phyloP scores from a whole-genome alignment of 176 grass and related monocot species.

The Juncus inflexus region DNA sequence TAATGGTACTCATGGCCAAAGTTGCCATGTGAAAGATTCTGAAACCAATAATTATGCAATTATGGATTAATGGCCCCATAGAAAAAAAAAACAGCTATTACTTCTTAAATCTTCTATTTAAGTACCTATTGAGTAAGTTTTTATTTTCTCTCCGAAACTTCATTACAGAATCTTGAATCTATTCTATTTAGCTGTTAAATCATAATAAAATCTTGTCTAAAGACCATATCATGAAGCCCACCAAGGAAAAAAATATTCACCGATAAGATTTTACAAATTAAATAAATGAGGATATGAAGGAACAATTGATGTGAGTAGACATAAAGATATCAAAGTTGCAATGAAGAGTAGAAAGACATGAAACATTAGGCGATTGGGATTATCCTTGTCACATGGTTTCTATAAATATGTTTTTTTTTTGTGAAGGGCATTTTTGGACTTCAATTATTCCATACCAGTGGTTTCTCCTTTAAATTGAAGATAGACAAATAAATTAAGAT shows the following conservation, averaged over 20 bases:
- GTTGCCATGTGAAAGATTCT: slow-evolving; percentile 19
- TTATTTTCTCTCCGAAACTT: too few species aligned
- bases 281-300: neutral
- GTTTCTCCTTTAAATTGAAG: too few species aligned
- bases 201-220: neutral
- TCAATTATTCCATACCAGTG: too few species aligned
- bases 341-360: too few species aligned
- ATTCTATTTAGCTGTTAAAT: too few species aligned
- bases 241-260: neutral
- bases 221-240: neutral
- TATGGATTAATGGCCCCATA: neutral
- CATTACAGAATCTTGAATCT: neutral
- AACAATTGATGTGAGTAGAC: neutral
- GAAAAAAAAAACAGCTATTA: neutral
- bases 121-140: neutral
- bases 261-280: neutral
- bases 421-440: too few species aligned
- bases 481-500: too few species aligned
- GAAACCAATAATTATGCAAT: slow-evolving; percentile 21
- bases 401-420: too few species aligned
- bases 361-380: too few species aligned
- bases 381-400: too few species aligned
- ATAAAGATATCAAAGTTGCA: neutral
- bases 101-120: neutral
- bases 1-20: neutral